Evolutionary conservation across 345 rosid species (phyloP), one percentile per base, ranked within the genome.

Genomic region (Toxicodendron radicans): DNA sequence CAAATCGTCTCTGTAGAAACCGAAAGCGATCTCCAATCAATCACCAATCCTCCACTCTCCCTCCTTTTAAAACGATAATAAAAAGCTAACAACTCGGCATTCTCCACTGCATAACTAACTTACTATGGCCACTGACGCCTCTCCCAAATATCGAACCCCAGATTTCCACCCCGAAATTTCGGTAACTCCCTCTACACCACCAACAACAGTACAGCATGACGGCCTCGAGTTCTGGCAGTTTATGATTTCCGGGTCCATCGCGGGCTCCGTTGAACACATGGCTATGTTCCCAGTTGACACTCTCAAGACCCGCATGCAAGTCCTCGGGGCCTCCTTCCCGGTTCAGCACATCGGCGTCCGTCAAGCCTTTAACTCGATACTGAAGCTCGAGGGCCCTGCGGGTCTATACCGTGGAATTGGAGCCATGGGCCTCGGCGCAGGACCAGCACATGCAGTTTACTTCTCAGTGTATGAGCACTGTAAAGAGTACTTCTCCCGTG

Each of bases 151-250:
- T 75, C 86, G 82, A 48, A 27, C 83, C 8, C 74, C 85, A 16
- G 91, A 89, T 35, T 81, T 85, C 64, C 83, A 58, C 64, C 81
- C 89, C 2, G 93, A 92, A 53, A 59, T 76, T 53, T 64, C 81
- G 5, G 73, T 74, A 24, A 32, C 80, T 23, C 67, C 83, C 21
- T 16, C 78, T 4, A 38, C 63, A 72, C n/a, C n/a, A n/a, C 23
- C 58, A 33, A 2, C 14, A 4, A 18, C 7, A 12, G 7, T 11
- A 16, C 52, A 79, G 7, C 97, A 90, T 64, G 97, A 93, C 52
- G 99, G 98, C 23, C 95, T 95, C 54, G 84, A 80, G 16, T 95
- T 93, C 80, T 93, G 98, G 97, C 99, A 95, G 61, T 93, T 86
- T 85, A 95, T 95, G 99, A 66, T 89, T 13, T 90, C 99, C 7